phyloP scores from a whole-genome alignment of 2,329 filamentous ascomycete species.

The Trichoderma lentiforme region DNA sequence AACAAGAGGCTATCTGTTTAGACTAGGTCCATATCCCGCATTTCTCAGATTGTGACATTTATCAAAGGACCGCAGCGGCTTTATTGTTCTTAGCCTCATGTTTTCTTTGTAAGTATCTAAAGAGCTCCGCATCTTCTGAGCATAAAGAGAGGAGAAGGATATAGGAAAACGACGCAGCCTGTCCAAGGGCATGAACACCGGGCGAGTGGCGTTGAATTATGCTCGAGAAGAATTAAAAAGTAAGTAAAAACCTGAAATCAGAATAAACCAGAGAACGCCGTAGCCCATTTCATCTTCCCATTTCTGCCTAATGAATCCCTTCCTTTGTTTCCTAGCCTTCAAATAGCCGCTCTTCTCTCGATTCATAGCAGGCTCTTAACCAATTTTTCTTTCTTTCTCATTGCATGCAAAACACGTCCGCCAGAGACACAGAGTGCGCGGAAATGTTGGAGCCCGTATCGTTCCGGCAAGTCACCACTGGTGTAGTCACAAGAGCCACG shows the following conservation, averaged over 20 bases:
- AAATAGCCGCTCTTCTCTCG: not conserved
- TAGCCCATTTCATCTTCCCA: not conserved
- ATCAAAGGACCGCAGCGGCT: not conserved
- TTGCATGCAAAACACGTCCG: conserved; percentile 50
- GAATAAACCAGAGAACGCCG: not conserved
- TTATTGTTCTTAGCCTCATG: not conserved
- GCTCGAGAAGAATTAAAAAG: not conserved
- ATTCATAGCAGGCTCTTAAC: not conserved
- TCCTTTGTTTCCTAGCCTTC: not conserved
- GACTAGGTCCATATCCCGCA: not conserved
- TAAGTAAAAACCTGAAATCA: not conserved
- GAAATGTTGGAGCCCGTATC: conserved; percentile 46
- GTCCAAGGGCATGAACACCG: not conserved
- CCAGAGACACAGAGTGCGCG: conserved; percentile 43
- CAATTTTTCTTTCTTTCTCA: conserved; percentile 20
- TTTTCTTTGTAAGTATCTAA: not conserved
- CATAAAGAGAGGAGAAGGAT: not conserved
- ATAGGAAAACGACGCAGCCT: not conserved
- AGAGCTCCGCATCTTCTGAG: not conserved
- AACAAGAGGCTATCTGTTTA: not conserved
- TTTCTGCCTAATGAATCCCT: not conserved
- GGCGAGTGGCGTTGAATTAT: not conserved
- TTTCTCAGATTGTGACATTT: not conserved
- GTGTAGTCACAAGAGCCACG: conserved; percentile 53
- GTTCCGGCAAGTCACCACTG: conserved; percentile 52